These are phyloP conservation scores for Pestalotiopsis sp. DNA, from an alignment of 2,329 filamentous ascomycete genomes.

Conservation along the genomic window DNA sequence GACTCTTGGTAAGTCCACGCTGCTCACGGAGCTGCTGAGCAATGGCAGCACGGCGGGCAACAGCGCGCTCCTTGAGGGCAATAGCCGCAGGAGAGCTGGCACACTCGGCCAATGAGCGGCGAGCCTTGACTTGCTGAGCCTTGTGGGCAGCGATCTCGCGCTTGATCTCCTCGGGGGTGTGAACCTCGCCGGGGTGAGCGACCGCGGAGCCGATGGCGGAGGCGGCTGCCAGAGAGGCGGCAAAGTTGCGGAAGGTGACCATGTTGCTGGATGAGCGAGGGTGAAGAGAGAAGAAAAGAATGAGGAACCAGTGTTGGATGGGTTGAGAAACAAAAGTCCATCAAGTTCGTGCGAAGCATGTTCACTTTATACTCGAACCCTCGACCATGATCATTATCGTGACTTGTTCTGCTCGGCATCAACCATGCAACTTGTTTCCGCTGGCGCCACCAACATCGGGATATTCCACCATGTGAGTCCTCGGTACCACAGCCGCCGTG, in stretches of 20 bases:
- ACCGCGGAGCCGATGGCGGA: constrained; percentile 24
- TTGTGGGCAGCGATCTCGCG: constrained; percentile 34
- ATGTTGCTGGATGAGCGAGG: constrained; percentile 17
- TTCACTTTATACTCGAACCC: not conserved
- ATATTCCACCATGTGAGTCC: not conserved
- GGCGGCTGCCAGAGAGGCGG: constrained; percentile 25
- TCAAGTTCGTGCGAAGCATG: not conserved
- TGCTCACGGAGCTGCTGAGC: constrained; percentile 38
- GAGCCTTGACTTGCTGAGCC: constrained; percentile 33
- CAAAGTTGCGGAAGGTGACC: constrained; percentile 26
- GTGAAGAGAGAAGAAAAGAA: constrained; percentile 15
- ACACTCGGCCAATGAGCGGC: constrained; percentile 38
- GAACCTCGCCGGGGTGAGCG: constrained; percentile 41
- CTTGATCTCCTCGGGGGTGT: constrained; percentile 27
- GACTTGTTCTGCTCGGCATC: not conserved
- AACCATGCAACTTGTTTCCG: not conserved
- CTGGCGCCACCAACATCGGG: not conserved
- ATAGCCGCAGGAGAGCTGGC: constrained; percentile 34
- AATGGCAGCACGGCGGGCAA: constrained; percentile 36
- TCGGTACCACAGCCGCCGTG: not conserved
- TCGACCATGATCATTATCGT: too few species aligned
- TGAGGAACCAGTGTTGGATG: constrained; percentile 14
- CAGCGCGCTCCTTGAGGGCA: constrained; percentile 37
- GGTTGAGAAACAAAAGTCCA: not conserved
- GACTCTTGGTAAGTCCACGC: constrained; percentile 28